These are phyloP conservation scores for Phaseolus coccineus DNA, from an alignment of 331 rosid species.

Conservation along the genomic window DNA sequence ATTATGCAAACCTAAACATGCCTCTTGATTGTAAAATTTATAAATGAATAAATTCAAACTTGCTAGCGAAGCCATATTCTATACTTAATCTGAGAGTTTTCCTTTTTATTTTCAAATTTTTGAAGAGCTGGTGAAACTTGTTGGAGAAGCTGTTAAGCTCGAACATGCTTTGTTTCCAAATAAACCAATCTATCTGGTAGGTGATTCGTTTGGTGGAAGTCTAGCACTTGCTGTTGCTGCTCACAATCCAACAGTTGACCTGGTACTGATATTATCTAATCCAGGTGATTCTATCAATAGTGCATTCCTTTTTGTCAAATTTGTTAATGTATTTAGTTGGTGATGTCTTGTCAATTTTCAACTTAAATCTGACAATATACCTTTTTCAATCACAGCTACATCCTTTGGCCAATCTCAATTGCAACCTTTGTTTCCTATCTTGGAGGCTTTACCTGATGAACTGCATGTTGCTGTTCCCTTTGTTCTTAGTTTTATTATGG, in stretches of 20 bases:
- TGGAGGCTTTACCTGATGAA: constrained; percentile 75
- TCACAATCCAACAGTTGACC: constrained; percentile 83
- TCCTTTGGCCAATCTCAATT: constrained; percentile 84
- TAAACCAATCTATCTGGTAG: constrained; percentile 92
- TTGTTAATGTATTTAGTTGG: constrained; percentile 16
- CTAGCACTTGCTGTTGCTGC: constrained; percentile 94
- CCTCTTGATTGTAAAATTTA: constrained; percentile 13
- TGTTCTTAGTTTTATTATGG: constrained; percentile 84
- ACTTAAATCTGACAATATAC: constrained; percentile 45
- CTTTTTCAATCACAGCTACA: constrained; percentile 71
- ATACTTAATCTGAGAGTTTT: constrained; percentile 27
- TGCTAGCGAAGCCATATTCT: constrained; percentile 16
- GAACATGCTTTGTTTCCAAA: constrained; percentile 77
- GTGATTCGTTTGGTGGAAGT: constrained; percentile 99
- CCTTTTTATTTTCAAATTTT: not conserved
- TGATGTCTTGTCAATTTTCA: constrained; percentile 36
- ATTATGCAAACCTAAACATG: constrained; percentile 23
- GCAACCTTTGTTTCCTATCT: constrained; percentile 80
- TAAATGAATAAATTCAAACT: constrained; percentile 14
- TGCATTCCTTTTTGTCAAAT: constrained; percentile 20
- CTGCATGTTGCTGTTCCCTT: constrained; percentile 73
- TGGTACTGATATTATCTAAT: constrained; percentile 70
- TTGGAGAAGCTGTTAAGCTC: constrained; percentile 74
- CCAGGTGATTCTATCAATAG: constrained; percentile 65
- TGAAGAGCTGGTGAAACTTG: constrained; percentile 84